Evolutionary conservation across 2,329 filamentous ascomycete genomes (phyloP).

Genomic region (Coniochaeta sp.): DNA sequence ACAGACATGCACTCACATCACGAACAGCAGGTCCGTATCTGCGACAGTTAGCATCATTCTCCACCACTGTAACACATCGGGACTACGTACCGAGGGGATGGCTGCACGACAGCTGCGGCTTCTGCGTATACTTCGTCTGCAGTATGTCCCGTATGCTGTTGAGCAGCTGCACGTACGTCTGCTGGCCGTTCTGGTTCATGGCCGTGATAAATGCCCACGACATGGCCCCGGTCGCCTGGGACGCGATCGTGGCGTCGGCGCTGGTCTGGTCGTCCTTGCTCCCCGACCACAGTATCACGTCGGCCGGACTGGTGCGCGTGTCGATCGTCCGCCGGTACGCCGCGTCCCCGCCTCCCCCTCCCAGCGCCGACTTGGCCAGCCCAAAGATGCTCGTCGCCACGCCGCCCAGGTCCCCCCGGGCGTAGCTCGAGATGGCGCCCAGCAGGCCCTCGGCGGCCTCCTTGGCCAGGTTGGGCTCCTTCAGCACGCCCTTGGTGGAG

Average conservation of each 20-base stretch:
- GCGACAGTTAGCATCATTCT: slow-evolving; percentile 7
- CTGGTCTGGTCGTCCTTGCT: slow-evolving; percentile 95
- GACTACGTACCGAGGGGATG: slow-evolving; percentile 77
- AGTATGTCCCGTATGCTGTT: slow-evolving; percentile 93
- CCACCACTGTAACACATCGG: neutral
- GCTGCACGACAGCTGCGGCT: slow-evolving; percentile 92
- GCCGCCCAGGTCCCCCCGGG: slow-evolving; percentile 73
- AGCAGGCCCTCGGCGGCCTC: slow-evolving; percentile 69
- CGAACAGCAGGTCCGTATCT: slow-evolving; percentile 61
- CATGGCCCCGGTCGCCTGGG: slow-evolving; percentile 94
- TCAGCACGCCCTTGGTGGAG: slow-evolving; percentile 72
- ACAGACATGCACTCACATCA: slow-evolving; percentile 49
- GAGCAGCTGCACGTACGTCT: slow-evolving; percentile 91
- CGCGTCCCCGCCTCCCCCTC: slow-evolving; percentile 64
- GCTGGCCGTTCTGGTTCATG: slow-evolving; percentile 86
- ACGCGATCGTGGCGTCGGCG: slow-evolving; percentile 80
- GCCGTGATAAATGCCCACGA: slow-evolving; percentile 93
- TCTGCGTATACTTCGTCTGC: slow-evolving; percentile 80
- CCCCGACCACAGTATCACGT: slow-evolving; percentile 97
- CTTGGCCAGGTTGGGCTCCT: slow-evolving; percentile 75
- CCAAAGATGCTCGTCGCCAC: slow-evolving; percentile 75
- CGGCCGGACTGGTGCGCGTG: slow-evolving; percentile 89
- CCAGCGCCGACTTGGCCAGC: slow-evolving; percentile 81
- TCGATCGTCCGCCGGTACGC: slow-evolving; percentile 73
- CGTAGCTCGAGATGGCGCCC: slow-evolving; percentile 69